phyloP scores from a whole-genome alignment of 495 filamentous ascomycete genomes.

The Amniculicola lignicola region DNA sequence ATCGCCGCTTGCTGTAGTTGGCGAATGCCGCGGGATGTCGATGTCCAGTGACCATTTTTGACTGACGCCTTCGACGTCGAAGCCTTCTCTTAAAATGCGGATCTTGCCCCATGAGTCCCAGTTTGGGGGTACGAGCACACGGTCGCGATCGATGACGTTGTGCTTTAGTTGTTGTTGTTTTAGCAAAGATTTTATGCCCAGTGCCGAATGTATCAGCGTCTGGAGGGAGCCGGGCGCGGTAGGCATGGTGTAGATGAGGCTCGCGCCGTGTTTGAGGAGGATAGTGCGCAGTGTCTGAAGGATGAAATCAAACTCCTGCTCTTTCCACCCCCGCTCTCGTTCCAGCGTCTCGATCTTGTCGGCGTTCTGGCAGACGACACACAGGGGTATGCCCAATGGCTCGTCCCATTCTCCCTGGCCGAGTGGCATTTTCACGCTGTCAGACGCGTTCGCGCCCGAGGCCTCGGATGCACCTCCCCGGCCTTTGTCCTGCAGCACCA shows the following conservation, averaged over 20 bases:
- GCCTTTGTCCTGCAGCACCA: slow-evolving; percentile 56
- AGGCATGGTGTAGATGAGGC: slow-evolving; percentile 84
- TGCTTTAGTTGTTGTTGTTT: slow-evolving; percentile 82
- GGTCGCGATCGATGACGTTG: slow-evolving; percentile 94
- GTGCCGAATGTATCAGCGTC: slow-evolving; percentile 77
- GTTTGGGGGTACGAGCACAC: slow-evolving; percentile 87
- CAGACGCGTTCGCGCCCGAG: slow-evolving; percentile 15
- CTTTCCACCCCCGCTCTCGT: slow-evolving; percentile 83
- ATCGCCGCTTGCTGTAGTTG: slow-evolving; percentile 20
- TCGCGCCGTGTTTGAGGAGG: slow-evolving; percentile 82
- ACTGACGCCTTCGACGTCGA: slow-evolving; percentile 84
- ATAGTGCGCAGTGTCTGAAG: slow-evolving; percentile 84
- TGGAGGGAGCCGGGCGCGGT: slow-evolving; percentile 75
- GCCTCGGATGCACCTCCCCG: slow-evolving; percentile 34
- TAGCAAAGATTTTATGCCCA: slow-evolving; percentile 85
- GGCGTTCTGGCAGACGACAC: slow-evolving; percentile 90
- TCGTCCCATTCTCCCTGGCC: slow-evolving; percentile 96
- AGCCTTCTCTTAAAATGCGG: slow-evolving; percentile 85
- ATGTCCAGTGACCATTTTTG: slow-evolving; percentile 82
- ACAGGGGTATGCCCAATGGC: slow-evolving; percentile 80
- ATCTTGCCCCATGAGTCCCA: slow-evolving; percentile 99
- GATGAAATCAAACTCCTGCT: slow-evolving; percentile 90
- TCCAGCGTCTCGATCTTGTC: slow-evolving; percentile 87
- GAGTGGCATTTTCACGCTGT: slow-evolving; percentile 68
- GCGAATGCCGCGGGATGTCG: slow-evolving; percentile 43